Evolutionary conservation across 2,329 filamentous ascomycete genomes (phyloP).

Genomic region (Trichophaea hybrida): DNA sequence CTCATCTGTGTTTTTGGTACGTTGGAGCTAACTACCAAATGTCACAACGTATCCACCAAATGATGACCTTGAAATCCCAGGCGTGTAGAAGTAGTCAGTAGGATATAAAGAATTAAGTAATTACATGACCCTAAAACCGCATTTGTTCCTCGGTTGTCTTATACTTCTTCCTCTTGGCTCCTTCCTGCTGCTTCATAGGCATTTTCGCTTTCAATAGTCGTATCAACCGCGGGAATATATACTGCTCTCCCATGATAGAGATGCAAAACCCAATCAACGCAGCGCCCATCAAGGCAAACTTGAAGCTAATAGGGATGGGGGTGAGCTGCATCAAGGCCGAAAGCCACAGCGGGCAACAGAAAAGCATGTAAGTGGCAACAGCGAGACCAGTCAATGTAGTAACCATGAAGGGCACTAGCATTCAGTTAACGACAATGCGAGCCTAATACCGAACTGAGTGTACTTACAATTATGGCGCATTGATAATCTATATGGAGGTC

Average conservation of each 20-base stretch:
- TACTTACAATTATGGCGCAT: constrained; percentile 63
- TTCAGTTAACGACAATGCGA: constrained; percentile 13
- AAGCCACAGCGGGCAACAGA: constrained; percentile 56
- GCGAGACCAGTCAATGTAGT: constrained; percentile 56
- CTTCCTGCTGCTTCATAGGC: constrained; percentile 35
- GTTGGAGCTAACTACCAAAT: no score
- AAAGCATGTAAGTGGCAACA: constrained; percentile 65
- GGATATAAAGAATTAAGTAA: no score
- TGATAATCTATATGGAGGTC: constrained; percentile 70
- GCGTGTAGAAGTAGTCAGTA: no score
- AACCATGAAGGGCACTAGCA: constrained; percentile 62
- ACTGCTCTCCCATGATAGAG: constrained; percentile 58
- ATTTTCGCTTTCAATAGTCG: constrained; percentile 49
- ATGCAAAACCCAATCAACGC: constrained; percentile 53
- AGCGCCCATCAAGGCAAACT: constrained; percentile 54
- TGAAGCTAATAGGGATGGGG: constrained; percentile 56
- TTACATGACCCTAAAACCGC: not conserved
- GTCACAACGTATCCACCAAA: no score
- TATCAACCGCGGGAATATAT: constrained; percentile 54
- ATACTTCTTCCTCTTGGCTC: constrained; percentile 75
- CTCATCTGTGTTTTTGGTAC: no score
- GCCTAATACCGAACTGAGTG: constrained; percentile 1
- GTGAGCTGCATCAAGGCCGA: constrained; percentile 73
- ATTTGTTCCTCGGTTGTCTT: constrained; percentile 61
- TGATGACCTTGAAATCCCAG: no score